These are phyloP conservation scores for Herpotrichia juniperi DNA, from an alignment of 2,329 filamentous ascomycete genomes.

Conservation along the genomic window DNA sequence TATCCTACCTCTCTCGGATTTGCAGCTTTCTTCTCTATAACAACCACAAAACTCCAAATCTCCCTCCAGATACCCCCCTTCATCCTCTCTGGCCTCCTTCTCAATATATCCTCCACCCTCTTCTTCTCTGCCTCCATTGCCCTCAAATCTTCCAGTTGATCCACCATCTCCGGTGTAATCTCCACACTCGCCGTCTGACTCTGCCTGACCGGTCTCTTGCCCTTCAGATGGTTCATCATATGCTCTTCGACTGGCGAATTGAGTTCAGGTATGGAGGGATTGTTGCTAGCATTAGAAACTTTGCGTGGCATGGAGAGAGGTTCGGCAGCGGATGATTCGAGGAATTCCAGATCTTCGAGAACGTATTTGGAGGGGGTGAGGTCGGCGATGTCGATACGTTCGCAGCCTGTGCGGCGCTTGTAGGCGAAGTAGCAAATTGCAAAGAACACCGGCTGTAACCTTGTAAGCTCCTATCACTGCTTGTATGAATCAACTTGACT, in stretches of 20 bases:
- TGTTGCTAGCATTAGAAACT: too few relatives aligned
- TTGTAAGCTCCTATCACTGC: too few relatives aligned
- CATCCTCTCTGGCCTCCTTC: conserved; percentile 17
- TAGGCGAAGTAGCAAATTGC: conserved; percentile 22
- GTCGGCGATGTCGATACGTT: conserved; percentile 19
- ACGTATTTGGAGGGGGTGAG: conserved; percentile 25
- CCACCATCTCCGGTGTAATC: conserved; percentile 13
- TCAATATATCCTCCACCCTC: conserved; percentile 17
- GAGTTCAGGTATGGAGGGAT: too few relatives aligned
- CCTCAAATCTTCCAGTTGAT: conserved; percentile 18
- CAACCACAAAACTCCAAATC: conserved; percentile 29
- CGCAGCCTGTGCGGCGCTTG: conserved; percentile 23
- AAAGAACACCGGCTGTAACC: conserved; percentile 23
- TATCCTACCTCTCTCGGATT: not conserved
- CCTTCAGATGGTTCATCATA: too few relatives aligned
- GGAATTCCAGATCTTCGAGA: conserved; percentile 16
- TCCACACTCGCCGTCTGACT: too few relatives aligned
- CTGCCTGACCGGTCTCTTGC: too few relatives aligned
- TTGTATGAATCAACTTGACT: conserved; percentile 3
- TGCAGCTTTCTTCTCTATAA: conserved; percentile 16
- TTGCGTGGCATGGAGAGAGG: too few relatives aligned
- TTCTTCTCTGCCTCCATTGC: conserved; percentile 16
- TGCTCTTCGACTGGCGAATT: too few relatives aligned
- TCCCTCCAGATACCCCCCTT: conserved; percentile 22
- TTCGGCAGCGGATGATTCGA: too few relatives aligned